phyloP scores from a whole-genome alignment of 345 rosid species.

The Murraya paniculata region DNA sequence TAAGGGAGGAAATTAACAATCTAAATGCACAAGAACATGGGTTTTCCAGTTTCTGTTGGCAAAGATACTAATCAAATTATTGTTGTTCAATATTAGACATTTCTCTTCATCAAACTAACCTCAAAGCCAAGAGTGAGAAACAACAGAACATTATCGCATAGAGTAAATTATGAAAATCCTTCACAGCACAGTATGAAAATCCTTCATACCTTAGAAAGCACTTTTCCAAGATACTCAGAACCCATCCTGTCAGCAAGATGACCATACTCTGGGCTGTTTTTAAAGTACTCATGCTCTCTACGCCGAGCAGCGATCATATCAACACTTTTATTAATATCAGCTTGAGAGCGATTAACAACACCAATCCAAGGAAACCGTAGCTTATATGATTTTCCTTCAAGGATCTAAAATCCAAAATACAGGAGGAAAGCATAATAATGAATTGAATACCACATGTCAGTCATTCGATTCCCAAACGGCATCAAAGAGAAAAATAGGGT shows the following conservation, averaged over 20 bases:
- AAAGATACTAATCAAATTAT: background rate
- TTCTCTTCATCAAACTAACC: background rate
- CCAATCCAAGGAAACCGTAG: conserved; percentile 94
- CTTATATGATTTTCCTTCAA: conserved; percentile 88
- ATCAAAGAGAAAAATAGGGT: background rate
- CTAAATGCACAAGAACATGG: background rate
- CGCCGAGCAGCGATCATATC: conserved; percentile 99
- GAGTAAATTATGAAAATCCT: background rate
- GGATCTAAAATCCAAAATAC: conserved; percentile 47
- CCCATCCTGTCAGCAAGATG: conserved; percentile 87
- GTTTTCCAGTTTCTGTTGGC: background rate
- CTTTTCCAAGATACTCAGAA: conserved; percentile 83
- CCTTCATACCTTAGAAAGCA: conserved; percentile 83
- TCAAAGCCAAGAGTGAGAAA: background rate
- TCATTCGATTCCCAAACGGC: background rate
- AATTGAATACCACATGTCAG: conserved; percentile 4
- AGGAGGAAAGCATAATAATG: conserved; percentile 13
- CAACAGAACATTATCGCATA: background rate
- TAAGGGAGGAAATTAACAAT: background rate
- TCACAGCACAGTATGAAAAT: conserved; percentile 19
- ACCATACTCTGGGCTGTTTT: conserved; percentile 58
- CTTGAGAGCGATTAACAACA: conserved; percentile 97
- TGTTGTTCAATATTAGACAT: background rate
- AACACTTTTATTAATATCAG: conserved; percentile 93
- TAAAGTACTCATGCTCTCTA: conserved; percentile 81